Base-by-base conservation (phyloP, 2,329 filamentous ascomycete genomes). In the Phaeosphaeriaceae sp. region DNA sequence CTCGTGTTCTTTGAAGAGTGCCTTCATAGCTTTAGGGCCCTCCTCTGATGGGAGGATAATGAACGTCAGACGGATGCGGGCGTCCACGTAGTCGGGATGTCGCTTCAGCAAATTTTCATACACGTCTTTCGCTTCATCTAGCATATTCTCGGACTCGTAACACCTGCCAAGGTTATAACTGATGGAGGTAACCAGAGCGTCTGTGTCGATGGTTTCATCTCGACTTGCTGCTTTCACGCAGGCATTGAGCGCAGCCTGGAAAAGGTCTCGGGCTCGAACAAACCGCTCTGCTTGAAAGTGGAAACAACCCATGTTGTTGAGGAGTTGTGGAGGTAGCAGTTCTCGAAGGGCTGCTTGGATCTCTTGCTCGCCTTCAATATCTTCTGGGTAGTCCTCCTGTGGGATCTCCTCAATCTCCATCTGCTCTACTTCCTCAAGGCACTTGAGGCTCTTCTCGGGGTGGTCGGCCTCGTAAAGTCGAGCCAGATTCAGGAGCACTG, bases 221-320 rank as follows among this genome's bases (percentile, higher is more conserved):
- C 88, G 90, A 69, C 93, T 89, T 49, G 89, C 88, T 61, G 93
- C 89, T 68, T 91, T 91, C 68, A 96, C 89, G 73, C 94, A 97
- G 17, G 94, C 92, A 63, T 90, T 91, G 54, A 99, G 81, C 0
- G 94, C 95, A n/a, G 91, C 89, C 77, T 99, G 92, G 75, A 98
- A 99, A 80, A 96, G 86, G 52, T 94, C 90, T 65, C 92, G 90
- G 22, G 95, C 94, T 61, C 88, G 84, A 21, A 90, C 88, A 63
- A 91, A 89, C 73, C 93, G 93, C 69, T 97, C 93, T 1, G 89
- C 86, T 74, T 97, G 93, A 67, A 93, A 97, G 67, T 97, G 88
- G 79, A 98, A 98, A 78, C 94, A 97, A 5, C 92, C 95, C 75
- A 98, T 97, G 76, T 99, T 99, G 83, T 98, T 99, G 46, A 99